A percentile compares a stretch with the other conserved stretches of the same genome.
phyloP scores from a whole-genome alignment of 371 early-diverging fungal genomes.

The Mortierella sp. region DNA sequence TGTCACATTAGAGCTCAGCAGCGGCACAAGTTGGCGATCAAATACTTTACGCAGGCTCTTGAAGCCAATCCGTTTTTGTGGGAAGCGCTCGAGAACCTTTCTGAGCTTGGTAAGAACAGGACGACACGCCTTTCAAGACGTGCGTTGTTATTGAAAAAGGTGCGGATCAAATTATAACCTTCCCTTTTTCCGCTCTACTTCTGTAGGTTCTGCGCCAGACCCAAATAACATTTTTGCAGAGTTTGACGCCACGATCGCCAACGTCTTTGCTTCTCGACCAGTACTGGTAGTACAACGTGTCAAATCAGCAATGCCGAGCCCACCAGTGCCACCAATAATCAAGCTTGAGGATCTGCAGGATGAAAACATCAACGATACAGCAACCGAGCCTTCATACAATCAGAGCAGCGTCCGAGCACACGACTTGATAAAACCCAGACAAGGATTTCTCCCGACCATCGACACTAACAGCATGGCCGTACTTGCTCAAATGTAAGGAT shows the following conservation, averaged over 20 bases:
- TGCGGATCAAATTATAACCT: conserved; percentile 11
- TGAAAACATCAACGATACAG: conserved; percentile 16
- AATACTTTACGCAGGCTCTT: conserved; percentile 61
- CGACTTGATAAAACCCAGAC: neutral
- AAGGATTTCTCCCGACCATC: neutral
- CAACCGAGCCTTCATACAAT: conserved; percentile 9
- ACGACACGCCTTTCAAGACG: conserved; percentile 1
- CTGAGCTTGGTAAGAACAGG: conserved; percentile 64
- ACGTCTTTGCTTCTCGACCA: conserved; percentile 4
- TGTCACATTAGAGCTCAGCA: conserved; percentile 54
- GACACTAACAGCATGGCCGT: conserved; percentile 10
- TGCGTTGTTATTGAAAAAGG: neutral
- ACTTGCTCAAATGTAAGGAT: conserved; percentile 6
- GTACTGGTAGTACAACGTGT: conserved; percentile 2
- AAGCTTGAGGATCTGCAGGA: conserved; percentile 11
- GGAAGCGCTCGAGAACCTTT: conserved; percentile 69
- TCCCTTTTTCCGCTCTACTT: neutral
- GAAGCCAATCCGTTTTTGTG: conserved; percentile 71
- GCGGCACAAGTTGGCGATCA: conserved; percentile 59
- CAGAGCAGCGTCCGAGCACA: neutral
- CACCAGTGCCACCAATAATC: neutral
- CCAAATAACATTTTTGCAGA: conserved; percentile 32
- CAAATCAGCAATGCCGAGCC: conserved; percentile 10
- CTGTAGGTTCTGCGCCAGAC: conserved; percentile 32
- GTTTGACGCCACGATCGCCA: conserved; percentile 22